phyloP scores from a whole-genome alignment of 345 rosid genomes.

The Eucalyptus melliodora region DNA sequence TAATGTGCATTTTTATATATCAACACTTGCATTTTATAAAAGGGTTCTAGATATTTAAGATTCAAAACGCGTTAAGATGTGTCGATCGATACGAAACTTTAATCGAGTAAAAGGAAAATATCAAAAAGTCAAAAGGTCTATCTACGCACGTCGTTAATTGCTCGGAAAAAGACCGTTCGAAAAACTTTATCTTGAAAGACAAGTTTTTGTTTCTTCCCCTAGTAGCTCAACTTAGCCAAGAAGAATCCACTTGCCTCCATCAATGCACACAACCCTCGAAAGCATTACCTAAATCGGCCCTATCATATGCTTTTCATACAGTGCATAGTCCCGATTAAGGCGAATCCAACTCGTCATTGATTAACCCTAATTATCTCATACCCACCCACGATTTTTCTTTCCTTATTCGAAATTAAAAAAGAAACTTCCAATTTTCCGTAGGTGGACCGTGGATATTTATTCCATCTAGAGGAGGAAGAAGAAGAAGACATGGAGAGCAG shows the following conservation, averaged over 20 bases:
- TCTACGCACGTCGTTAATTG: background rate
- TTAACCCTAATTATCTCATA: background rate
- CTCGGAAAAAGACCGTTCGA: background rate
- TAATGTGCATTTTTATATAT: background rate
- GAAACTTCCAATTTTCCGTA: background rate
- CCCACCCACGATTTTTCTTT: background rate
- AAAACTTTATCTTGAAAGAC: background rate
- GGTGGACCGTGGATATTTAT: background rate
- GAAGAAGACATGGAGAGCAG: background rate
- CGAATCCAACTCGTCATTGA: background rate
- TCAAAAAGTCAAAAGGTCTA: background rate
- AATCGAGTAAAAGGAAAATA: accelerated
- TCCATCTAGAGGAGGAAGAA: background rate
- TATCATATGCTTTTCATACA: background rate
- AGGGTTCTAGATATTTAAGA: accelerated
- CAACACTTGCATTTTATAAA: no score
- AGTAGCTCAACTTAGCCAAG: background rate
- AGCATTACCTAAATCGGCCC: background rate
- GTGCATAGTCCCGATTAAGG: background rate
- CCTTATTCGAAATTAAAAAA: background rate
- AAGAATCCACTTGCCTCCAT: background rate
- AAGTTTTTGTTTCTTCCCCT: background rate
- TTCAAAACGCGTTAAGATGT: no score
- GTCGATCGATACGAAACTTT: accelerated
- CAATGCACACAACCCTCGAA: background rate